Percentiles rank a stretch among this genome's conserved stretches.
Conservation (phyloP, 352 stramenopile species). For the Pythium graminicola region DNA sequence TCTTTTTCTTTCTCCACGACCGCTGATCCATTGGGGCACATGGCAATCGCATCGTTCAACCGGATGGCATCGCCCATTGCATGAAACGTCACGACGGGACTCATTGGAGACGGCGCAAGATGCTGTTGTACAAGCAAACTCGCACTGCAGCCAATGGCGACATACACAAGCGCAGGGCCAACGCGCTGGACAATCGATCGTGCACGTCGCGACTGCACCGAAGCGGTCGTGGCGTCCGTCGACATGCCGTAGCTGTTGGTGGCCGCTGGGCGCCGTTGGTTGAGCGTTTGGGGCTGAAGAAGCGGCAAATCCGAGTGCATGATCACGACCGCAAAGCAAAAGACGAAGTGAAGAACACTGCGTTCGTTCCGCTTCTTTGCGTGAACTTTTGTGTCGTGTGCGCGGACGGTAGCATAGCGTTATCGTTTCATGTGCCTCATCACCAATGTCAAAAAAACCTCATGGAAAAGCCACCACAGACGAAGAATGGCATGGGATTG, state of each 20-base stretch:
- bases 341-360: neutral
- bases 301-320: conserved; percentile 34
- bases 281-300: conserved; percentile 20
- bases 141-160: conserved; percentile 43
- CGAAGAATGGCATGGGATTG: conserved; percentile 7
- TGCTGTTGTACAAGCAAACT: conserved; percentile 27
- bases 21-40: conserved; percentile 28
- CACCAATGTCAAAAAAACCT: neutral
- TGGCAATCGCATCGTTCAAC: conserved; percentile 46
- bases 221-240: neutral
- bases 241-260: conserved; percentile 13
- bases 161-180: conserved; percentile 38
- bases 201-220: conserved; percentile 20
- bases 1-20: conserved; percentile 15
- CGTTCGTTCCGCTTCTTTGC: conserved; percentile 17
- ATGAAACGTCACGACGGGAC: conserved; percentile 18
- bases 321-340: conserved; percentile 12
- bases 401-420: no score
- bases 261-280: conserved; percentile 5
- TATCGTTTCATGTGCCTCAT: neutral
- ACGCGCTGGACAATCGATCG: conserved; percentile 22
- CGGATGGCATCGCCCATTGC: conserved; percentile 48
- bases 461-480: neutral
- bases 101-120: neutral
- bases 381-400: conserved; percentile 17